Evolutionary conservation across 106 monocot genomes (phyloP).

Genomic region (Hemerocallis citrina): DNA sequence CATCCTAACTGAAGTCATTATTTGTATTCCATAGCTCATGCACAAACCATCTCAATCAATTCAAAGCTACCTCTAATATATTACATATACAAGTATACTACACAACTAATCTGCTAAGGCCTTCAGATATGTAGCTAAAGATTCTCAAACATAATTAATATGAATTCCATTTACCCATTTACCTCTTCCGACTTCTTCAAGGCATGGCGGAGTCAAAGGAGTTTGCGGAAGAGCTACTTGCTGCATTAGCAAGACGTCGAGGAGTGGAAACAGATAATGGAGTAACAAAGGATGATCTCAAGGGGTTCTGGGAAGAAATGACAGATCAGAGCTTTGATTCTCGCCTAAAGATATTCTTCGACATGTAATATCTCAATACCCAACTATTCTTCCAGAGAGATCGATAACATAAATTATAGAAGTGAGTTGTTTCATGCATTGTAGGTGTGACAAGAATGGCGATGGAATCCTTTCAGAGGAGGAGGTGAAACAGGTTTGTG

Average conservation of each 20-base stretch:
- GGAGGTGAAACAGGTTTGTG: constrained; percentile 88
- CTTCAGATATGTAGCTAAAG: no score
- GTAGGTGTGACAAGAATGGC: constrained; percentile 97
- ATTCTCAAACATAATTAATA: no score
- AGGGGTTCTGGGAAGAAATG: constrained; percentile 93
- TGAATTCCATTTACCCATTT: background rate
- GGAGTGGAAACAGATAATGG: constrained; percentile 36
- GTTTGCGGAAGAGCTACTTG: constrained; percentile 76
- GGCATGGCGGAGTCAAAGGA: constrained; percentile 85
- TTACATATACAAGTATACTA: no score
- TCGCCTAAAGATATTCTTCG: constrained; percentile 84
- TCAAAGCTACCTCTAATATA: no score
- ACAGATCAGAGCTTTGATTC: constrained; percentile 90
- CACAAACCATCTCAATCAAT: no score
- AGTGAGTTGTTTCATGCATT: background rate
- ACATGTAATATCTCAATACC: constrained; percentile 50
- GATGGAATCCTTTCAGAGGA: constrained; percentile 89
- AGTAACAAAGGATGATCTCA: constrained; percentile 51
- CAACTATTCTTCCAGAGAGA: background rate
- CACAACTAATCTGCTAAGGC: no score
- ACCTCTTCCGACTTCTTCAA: constrained; percentile 17
- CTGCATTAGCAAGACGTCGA: constrained; percentile 59
- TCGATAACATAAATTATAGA: background rate
- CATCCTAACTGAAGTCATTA: no score
- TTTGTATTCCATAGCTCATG: no score